Evolutionary conservation across 2,329 filamentous ascomycete species (phyloP).

Genomic region (Fusarium sp.): DNA sequence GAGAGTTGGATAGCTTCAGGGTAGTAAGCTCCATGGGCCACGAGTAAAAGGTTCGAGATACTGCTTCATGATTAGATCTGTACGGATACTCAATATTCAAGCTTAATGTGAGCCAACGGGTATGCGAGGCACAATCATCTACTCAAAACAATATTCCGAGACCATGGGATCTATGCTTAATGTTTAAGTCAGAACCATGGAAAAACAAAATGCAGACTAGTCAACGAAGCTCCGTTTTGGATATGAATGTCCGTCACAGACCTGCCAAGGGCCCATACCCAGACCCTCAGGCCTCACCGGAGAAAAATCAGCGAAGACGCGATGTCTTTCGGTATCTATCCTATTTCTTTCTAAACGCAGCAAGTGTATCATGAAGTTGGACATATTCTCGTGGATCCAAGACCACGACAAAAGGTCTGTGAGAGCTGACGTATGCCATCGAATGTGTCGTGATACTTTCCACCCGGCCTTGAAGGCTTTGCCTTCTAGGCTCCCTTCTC

Average conservation of each 20-base stretch:
- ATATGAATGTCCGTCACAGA: neutral
- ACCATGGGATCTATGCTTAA: neutral
- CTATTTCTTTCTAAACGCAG: no score
- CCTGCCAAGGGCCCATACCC: fast-evolving
- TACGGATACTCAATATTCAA: neutral
- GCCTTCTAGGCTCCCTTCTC: neutral
- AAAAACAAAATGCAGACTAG: fast-evolving
- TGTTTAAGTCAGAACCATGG: neutral
- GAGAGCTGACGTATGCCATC: neutral
- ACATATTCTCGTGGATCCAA: neutral
- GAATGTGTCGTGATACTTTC: neutral
- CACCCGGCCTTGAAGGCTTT: neutral
- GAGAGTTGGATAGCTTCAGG: neutral
- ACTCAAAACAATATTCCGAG: neutral
- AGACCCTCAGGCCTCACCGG: fast-evolving
- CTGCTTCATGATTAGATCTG: neutral
- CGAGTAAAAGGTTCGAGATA: neutral
- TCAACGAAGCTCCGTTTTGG: neutral
- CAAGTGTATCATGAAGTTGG: neutral
- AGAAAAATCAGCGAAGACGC: neutral
- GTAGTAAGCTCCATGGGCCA: neutral
- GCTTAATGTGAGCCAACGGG: neutral
- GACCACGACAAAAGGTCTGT: fast-evolving
- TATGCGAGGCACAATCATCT: neutral
- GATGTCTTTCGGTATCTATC: no score